Conservation (phyloP, 495 filamentous ascomycete genomes). For the Sabuloglossum arenarium region DNA sequence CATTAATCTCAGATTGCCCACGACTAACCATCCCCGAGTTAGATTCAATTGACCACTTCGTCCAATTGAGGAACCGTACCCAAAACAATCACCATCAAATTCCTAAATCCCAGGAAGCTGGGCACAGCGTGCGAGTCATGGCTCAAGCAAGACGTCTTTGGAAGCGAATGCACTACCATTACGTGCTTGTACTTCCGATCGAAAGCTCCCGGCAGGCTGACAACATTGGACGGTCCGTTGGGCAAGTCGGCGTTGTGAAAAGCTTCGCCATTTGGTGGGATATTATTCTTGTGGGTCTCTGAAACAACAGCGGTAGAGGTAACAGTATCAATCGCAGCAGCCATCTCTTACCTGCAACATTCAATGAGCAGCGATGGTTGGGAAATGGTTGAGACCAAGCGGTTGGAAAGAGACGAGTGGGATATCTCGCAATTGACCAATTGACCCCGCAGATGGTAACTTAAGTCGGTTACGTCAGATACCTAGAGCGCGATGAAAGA, state of each 20-base stretch:
- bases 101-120: constrained; percentile 83
- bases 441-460: neutral
- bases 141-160: constrained; percentile 61
- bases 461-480: neutral
- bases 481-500: no score
- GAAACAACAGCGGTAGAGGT: neutral
- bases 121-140: constrained; percentile 51
- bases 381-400: neutral
- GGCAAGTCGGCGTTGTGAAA: neutral
- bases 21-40: constrained; percentile 30
- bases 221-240: neutral
- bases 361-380: neutral
- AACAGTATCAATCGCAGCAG: neutral
- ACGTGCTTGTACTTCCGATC: constrained; percentile 62
- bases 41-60: neutral
- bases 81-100: constrained; percentile 86
- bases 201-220: neutral
- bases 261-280: neutral
- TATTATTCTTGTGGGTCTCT: neutral
- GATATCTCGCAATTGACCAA: neutral
- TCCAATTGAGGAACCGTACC: constrained; percentile 25
- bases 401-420: neutral
- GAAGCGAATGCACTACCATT: constrained; percentile 55
- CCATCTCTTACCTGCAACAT: neutral
- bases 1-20: constrained; percentile 78